Percentiles rank a stretch among this genome's conserved stretches.
Evolutionary conservation across 2,329 filamentous ascomycete species (phyloP).

Genomic region (Colletotrichum ledebouriae): DNA sequence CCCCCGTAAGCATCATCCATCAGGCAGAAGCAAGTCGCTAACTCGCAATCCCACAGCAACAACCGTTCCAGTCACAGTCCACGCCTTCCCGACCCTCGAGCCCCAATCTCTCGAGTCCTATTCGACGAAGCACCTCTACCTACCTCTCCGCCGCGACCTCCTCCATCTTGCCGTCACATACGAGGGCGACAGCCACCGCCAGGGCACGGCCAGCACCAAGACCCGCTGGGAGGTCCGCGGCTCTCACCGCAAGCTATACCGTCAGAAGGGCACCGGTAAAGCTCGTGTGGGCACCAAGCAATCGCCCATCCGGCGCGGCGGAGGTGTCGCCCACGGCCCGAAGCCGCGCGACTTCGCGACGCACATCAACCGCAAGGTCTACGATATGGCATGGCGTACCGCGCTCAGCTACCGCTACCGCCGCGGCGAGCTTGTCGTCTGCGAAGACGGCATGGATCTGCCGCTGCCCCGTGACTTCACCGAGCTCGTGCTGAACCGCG

Average conservation of each 20-base stretch:
- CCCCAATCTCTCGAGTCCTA: conserved; percentile 83
- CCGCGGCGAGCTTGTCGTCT: conserved; percentile 87
- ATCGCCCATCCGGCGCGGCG: conserved; percentile 84
- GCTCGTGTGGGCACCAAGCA: conserved; percentile 87
- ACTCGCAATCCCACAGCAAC: conserved; percentile 56
- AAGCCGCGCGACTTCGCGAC: conserved; percentile 92
- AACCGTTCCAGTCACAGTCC: conserved; percentile 85
- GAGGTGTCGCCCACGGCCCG: conserved; percentile 91
- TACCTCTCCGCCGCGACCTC: conserved; percentile 91
- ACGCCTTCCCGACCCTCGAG: conserved; percentile 91
- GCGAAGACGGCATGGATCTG: conserved; percentile 83
- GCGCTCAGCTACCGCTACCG: conserved; percentile 93
- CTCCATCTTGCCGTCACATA: conserved; percentile 93
- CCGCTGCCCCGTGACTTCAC: conserved; percentile 64
- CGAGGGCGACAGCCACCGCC: conserved; percentile 89
- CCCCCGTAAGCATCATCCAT: background rate
- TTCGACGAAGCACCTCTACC: conserved; percentile 83
- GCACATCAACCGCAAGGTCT: conserved; percentile 86
- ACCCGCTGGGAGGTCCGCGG: conserved; percentile 87
- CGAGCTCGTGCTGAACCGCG: conserved; percentile 52
- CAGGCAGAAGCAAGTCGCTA: conserved; percentile 20
- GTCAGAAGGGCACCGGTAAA: conserved; percentile 87
- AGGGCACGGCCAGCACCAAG: conserved; percentile 88
- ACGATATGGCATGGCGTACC: conserved; percentile 95
- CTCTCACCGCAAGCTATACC: conserved; percentile 83